Evolutionary conservation across 139 green algal genomes (phyloP).

Genomic region (Closterium sp.): DNA sequence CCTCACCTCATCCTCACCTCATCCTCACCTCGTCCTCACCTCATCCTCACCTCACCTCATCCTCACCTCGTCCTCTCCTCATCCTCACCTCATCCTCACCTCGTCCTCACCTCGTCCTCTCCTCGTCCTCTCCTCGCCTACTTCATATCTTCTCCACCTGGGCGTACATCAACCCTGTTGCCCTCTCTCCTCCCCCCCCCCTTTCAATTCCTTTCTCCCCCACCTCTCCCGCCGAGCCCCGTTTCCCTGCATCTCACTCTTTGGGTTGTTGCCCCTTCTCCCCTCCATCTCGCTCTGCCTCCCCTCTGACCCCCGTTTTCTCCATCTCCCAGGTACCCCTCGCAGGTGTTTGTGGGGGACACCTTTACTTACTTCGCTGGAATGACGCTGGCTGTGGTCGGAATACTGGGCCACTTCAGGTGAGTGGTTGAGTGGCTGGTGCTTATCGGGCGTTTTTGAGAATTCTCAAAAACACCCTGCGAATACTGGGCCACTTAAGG

Average conservation of each 20-base stretch:
- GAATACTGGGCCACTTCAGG: constrained; percentile 95
- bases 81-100: neutral
- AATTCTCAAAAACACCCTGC: too few species aligned
- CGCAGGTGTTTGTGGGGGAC: constrained; percentile 93
- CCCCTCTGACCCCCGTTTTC: neutral
- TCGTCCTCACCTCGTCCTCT: too few species aligned
- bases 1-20: neutral
- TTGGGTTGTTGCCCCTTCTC: too few species aligned
- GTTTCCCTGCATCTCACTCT: too few species aligned
- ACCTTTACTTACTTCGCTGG: constrained; percentile 99
- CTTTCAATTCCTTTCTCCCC: too few species aligned
- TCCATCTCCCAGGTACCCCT: constrained; percentile 74
- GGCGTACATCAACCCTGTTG: too few species aligned
- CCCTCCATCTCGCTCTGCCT: neutral
- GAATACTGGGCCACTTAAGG: constrained; percentile 95
- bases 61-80: neutral
- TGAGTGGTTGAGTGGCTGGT: neutral
- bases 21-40: neutral
- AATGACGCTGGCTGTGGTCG: constrained; percentile 94
- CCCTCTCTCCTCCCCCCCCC: too few species aligned
- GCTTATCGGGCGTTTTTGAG: too few species aligned
- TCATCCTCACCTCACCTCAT: neutral
- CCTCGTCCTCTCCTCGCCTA: too few species aligned
- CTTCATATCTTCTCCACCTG: too few species aligned
- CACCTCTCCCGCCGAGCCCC: neutral